Evolutionary conservation across 495 filamentous ascomycete species (phyloP).

Genomic region (Penicillium cinerascens): DNA sequence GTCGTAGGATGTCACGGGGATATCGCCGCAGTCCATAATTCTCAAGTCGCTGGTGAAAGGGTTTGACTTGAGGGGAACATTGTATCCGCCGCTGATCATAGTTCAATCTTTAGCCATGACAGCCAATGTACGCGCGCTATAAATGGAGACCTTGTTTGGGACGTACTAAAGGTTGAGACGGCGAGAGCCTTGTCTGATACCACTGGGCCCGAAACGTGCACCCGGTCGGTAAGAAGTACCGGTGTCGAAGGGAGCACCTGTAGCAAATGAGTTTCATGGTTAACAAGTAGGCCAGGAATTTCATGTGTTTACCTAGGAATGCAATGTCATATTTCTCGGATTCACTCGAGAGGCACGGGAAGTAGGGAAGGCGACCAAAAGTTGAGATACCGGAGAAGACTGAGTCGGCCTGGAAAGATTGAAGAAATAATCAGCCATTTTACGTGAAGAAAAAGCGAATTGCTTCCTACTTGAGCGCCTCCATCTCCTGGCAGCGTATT

Average conservation of each 20-base stretch:
- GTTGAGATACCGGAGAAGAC: slow-evolving; percentile 70
- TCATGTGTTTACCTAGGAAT: slow-evolving; percentile 55
- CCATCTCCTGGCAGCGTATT: slow-evolving; percentile 65
- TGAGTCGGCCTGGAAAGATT: slow-evolving; percentile 57
- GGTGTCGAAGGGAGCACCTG: slow-evolving; percentile 61
- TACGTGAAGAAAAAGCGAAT: no score
- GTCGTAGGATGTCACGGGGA: slow-evolving; percentile 68
- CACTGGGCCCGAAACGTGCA: slow-evolving; percentile 76
- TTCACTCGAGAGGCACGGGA: slow-evolving; percentile 70
- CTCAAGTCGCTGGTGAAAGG: slow-evolving; percentile 63
- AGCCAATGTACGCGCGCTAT: no score
- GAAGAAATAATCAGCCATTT: not conserved
- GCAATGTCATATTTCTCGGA: slow-evolving; percentile 76
- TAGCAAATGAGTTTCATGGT: not conserved
- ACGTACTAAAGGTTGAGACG: slow-evolving; percentile 66
- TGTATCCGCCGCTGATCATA: slow-evolving; percentile 57
- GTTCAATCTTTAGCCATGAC: not conserved
- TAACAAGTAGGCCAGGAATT: not conserved
- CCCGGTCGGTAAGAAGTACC: slow-evolving; percentile 78
- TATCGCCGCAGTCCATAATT: slow-evolving; percentile 74
- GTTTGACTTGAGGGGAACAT: slow-evolving; percentile 57
- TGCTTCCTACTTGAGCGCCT: slow-evolving; percentile 53
- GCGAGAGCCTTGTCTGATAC: slow-evolving; percentile 76
- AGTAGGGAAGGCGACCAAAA: slow-evolving; percentile 75
- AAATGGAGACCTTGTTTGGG: not conserved